Evolutionary conservation across 2,329 filamentous ascomycete genomes (phyloP), one percentile per base, ranked within the genome.

Genomic region (Colletotrichum theobromicola): DNA sequence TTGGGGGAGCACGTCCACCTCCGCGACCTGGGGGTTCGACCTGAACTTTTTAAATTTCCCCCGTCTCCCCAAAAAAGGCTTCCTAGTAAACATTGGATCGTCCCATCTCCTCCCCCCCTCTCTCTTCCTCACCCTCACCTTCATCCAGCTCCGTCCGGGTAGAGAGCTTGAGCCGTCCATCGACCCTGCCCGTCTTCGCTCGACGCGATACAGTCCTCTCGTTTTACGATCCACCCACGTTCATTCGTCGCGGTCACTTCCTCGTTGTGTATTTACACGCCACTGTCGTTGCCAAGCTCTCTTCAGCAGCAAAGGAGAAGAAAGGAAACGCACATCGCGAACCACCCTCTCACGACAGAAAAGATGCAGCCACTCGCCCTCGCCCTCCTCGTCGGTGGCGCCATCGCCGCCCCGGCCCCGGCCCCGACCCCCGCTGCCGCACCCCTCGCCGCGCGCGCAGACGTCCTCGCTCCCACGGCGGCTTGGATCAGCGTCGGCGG

Each of bases 401-500:
- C 79, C 16, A 76, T 79, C 35, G 83, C 84, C 76, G 77, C 81
- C 18, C 79, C 81, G 28, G 78, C 81, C 13, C 78, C 79, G 4
- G 77, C 80, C 13, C 78, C 79, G 53, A 77, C n/a, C n/a, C n/a
- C 76, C n/a, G 34, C 34, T 7, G 57, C 57, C 12, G 57, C 57
- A 24, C 57, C 30, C 32, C 74, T 77, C 70, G 78, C 76, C 58
- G 76, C 78, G 37, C 64, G 76, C n/a, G 73, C 76, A 58, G 75
- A 58, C 18, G 62, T 72, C 16, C 67, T 76, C 61, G 80, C 79
- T n/a, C 81, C 83, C 55, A 85, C 85, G 7, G 85, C 85, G 24
- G 84, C 86, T 37, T 91, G 90, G 90, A 87, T 91, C 61, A 85
- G 83, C 5, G 87, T 91, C 75, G 83, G 87, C 79, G 84, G 85